Evolutionary conservation across 2,329 filamentous ascomycete species (phyloP), one percentile per base, ranked within the genome.

Genomic region (Cercospora sp.): DNA sequence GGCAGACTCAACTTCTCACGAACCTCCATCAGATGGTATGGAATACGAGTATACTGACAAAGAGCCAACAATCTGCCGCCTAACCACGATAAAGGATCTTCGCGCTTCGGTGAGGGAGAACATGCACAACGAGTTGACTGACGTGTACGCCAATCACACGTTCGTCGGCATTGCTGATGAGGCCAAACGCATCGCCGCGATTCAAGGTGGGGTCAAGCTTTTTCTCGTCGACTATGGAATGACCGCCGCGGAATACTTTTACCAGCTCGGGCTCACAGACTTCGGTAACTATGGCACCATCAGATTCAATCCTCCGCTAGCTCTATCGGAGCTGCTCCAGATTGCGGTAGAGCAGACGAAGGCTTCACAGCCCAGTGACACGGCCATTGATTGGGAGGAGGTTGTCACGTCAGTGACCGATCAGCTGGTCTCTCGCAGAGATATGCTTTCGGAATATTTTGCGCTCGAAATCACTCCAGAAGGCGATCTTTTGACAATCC

Each of bases 81-180:
- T 99, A 6, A 89, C 87, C n/a, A 96, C 93, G 39, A 83, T 99
- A 74, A 96, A 94, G 78, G 89, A 91, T 71, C 87, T 99, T 12
- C 92, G 94, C 23, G 87, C 91, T 13, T 86, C 88, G 66, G 94
- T 98, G 13, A 90, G 94, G 20, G 89, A 92, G 39, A 85, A 88
- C 3, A 92, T 94, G 84, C 93, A 99, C 79, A 88, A 90, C 72
- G 91, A 91, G 63, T 84, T 99, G 42, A 96, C 92, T 0, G 93
- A 97, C 67, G 88, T 95, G 13, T 92, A 98, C 74, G 89, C 91
- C 12, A 89, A 89, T 20, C 93, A 96, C 77, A 97, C 92, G 0
- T 99, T 97, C 78, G 92, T 99, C 59, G 95, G 95, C 2, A 85
- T 99, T 28, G 92, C 98, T 1, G 95, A 99, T 76, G 91, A 94